Evolutionary conservation across 192 early-diverging fungal species (phyloP), one percentile per base, ranked within the genome.

Genomic region (Linnemannia elongata): DNA sequence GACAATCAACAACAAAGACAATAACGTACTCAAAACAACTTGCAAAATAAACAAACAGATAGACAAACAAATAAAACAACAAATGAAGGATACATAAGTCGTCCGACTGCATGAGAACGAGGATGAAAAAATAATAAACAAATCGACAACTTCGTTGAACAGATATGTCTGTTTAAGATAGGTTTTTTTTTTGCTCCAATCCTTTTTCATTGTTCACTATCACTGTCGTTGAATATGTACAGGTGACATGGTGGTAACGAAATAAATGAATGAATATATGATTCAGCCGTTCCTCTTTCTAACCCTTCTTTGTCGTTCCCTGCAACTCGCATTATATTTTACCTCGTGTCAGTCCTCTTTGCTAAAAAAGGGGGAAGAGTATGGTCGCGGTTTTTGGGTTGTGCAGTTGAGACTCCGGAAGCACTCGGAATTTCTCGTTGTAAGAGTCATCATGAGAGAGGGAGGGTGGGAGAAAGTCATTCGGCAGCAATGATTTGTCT

Each of bases 381-480:
- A 24, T 60, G n/a, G 20, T 66, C 60, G 60, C 27, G n/a, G 60
- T 66, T 15, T 15, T 57, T 57, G 55, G 7, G 55, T 66, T 66
- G n/a, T 12, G 60, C 22, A 15, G 60, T 66, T 66, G 27, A 66
- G 60, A 66, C 60, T 66, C 60, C 60, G 60, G 60, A 66, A 66
- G 15, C 60, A 66, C 30, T 66, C 60, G 60, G 60, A 35, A 66
- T 66, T 33, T 30, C 13, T 66, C 60, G 60, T 30, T 15, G 0
- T 27, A 57, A 66, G 60, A 33, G 60, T 66, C 60, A 66, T 66
- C 27, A 13, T 66, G 60, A 66, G n/a, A 12, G 13, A n/a, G n/a
- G n/a, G n/a, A n/a, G 2, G 8, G 6, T 15, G 54, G 22, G n/a
- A 7, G 54, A 4, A 6, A 8, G 54, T 57, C 54, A 57, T 57